Evolutionary conservation across 2,329 filamentous ascomycete species (phyloP).

Genomic region (Aspergillus ochraceus): DNA sequence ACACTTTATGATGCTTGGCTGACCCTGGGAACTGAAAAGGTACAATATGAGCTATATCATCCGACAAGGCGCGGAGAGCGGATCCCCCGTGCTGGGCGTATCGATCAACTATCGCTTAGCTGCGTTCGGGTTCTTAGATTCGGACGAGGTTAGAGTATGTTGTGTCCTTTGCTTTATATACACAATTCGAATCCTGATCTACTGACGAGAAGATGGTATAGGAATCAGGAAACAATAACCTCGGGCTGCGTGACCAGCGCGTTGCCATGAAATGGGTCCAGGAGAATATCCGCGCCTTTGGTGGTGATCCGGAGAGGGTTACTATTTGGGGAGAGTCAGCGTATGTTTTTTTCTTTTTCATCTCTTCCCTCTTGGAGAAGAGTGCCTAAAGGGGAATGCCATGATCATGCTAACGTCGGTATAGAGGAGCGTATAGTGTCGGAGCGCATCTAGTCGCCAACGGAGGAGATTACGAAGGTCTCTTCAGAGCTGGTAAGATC

Average conservation of each 20-base stretch:
- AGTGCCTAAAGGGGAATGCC: too few relatives aligned
- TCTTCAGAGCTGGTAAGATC: conserved; percentile 29
- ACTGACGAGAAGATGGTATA: conserved; percentile 1
- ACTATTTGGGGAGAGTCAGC: conserved; percentile 41
- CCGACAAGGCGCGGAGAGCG: conserved; percentile 27
- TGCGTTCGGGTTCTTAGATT: conserved; percentile 34
- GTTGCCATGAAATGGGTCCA: conserved; percentile 39
- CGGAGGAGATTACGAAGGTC: conserved; percentile 29
- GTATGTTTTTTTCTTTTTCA: conserved; percentile 16
- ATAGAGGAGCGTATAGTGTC: conserved; percentile 33
- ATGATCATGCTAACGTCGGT: background rate
- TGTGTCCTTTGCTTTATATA: background rate
- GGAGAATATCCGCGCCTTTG: conserved; percentile 35
- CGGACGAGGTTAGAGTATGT: conserved; percentile 28
- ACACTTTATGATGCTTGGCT: background rate
- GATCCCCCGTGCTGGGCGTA: conserved; percentile 29
- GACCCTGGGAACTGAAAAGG: conserved; percentile 10
- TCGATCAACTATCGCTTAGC: conserved; percentile 34
- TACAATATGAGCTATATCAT: conserved; percentile 36
- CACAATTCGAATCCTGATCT: background rate
- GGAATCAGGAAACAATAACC: conserved; percentile 30
- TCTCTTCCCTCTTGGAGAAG: too few relatives aligned
- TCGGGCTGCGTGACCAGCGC: conserved; percentile 34
- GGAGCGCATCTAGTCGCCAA: conserved; percentile 32
- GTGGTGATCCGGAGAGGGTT: conserved; percentile 31